Conservation (phyloP, 73 alveolate species). For the Loxodes magnus region DNA sequence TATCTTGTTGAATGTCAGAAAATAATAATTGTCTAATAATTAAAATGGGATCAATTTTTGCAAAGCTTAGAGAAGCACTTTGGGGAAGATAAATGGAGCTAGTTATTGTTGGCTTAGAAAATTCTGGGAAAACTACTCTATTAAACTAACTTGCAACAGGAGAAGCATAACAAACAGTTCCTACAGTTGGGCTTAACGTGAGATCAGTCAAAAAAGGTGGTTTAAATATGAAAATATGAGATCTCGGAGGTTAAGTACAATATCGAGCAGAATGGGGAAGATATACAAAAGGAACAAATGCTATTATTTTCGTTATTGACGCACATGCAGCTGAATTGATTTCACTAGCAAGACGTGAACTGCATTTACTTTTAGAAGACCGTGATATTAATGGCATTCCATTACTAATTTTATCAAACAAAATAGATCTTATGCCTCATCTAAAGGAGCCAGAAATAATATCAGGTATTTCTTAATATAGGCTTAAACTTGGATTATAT, state of each 20-base stretch:
- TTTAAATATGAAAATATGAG: constrained; percentile 73
- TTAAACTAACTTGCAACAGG: constrained; percentile 58
- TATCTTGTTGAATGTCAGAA: too few species aligned
- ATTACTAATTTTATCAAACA: constrained; percentile 55
- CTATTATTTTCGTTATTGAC: constrained; percentile 65
- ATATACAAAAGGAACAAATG: constrained; percentile 67
- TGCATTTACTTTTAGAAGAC: constrained; percentile 60
- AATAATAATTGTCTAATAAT: too few species aligned
- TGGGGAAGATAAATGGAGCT: constrained; percentile 59
- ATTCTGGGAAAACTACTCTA: constrained; percentile 79
- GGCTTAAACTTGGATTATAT: constrained; percentile 81
- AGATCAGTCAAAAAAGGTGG: constrained; percentile 65
- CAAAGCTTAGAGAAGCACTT: constrained; percentile 48
- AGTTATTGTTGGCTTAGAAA: constrained; percentile 75
- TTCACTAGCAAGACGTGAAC: constrained; percentile 48
- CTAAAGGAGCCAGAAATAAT: constrained; percentile 63
- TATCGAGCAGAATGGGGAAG: constrained; percentile 84
- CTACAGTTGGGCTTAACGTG: constrained; percentile 80
- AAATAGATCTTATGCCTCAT: constrained; percentile 81
- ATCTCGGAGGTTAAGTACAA: constrained; percentile 81
- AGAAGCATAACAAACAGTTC: constrained; percentile 59
- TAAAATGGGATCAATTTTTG: constrained; percentile 56
- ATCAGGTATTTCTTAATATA: constrained; percentile 14
- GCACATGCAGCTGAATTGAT: constrained; percentile 45
- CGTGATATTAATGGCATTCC: constrained; percentile 58